Evolutionary conservation across 768 basidiomycete species (phyloP), one percentile per base, ranked within the genome.

Genomic region (Auricularia sp.): DNA sequence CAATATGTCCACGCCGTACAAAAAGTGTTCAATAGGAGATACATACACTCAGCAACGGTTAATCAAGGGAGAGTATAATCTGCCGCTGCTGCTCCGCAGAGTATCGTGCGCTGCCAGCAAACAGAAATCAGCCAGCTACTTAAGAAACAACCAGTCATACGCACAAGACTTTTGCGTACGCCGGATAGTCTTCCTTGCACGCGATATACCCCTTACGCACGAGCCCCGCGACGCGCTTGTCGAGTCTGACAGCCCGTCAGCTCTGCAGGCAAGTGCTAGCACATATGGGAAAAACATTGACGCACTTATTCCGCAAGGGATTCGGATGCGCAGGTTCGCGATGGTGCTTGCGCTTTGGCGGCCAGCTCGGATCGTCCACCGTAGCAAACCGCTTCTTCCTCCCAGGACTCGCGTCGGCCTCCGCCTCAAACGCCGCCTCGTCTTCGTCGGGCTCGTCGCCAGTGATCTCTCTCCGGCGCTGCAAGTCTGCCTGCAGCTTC

Each of bases 311-410:
- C 29, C 61, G 10, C 21, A 61, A n/a, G n/a, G 36, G 36, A 6
- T 44, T 59, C 34, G 65, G 36, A 36, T 61, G 54, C 29, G 51
- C 44, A 6, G 21, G 51, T 21, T 63, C 62, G 18, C 44, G 54
- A 53, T 88, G 87, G 65, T 86, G 86, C 63, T 74, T 80, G 12
- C 88, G 78, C 62, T 75, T 77, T 1, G 88, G 88, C 1, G 88
- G 89, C 87, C 88, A 90, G 64, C 79, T 75, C 5, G 76, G 71
- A 66, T 81, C 76, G 0, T 78, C 77, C 11, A 33, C 16, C 29
- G 44, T 34, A 44, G 51, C 43, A 43, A 35, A 35, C 70, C 23
- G 71, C 65, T 21, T 70, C 70, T 34, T 65, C 66, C 5, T 64
- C 66, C 34, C 56, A 21, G 44, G 65, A 64, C 14, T 51, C 66